Percentiles rank a stretch among this genome's conserved stretches.
Conservation (phyloP, 164 flowering plant genomes). For the Liquidambar formosana region DNA sequence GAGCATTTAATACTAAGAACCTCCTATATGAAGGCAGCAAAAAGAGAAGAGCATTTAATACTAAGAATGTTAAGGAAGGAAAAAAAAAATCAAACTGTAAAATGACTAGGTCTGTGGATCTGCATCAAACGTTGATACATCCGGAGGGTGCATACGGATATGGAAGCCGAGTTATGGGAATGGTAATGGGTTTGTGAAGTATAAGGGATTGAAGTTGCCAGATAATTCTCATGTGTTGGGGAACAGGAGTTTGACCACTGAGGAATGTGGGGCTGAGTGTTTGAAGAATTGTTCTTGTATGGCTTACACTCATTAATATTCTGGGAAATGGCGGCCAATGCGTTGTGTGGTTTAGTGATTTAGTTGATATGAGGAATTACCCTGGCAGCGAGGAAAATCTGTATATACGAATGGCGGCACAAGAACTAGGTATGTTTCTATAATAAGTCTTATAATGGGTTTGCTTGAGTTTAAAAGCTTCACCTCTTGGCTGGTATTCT, state of each 20-base stretch:
- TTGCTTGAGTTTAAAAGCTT: too few relatives aligned
- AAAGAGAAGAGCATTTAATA: too few relatives aligned
- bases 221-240: conserved; percentile 2
- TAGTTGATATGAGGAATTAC: conserved; percentile 16
- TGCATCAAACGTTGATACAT: too few relatives aligned
- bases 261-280: conserved; percentile 22
- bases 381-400: conserved; percentile 6
- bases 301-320: conserved; percentile 2
- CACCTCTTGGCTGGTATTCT: too few relatives aligned
- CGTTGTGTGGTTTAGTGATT: conserved; percentile 16
- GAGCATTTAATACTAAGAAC: too few relatives aligned
- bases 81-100: too few relatives aligned
- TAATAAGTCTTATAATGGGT: too few relatives aligned
- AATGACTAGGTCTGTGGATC: too few relatives aligned
- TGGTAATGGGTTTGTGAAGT: conserved; percentile 20
- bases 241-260: neutral
- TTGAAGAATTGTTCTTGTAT: conserved; percentile 15
- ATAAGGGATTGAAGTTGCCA: conserved; percentile 16
- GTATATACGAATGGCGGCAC: conserved; percentile 18
- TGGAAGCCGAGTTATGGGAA: neutral
- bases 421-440: conserved; percentile 13
- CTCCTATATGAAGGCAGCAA: too few relatives aligned
- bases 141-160: conserved; percentile 22
- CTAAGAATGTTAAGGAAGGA: too few relatives aligned
- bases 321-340: conserved; percentile 12